Evolutionary conservation across 2,329 filamentous ascomycete genomes (phyloP).

Genomic region (Fusarium haematococcum): DNA sequence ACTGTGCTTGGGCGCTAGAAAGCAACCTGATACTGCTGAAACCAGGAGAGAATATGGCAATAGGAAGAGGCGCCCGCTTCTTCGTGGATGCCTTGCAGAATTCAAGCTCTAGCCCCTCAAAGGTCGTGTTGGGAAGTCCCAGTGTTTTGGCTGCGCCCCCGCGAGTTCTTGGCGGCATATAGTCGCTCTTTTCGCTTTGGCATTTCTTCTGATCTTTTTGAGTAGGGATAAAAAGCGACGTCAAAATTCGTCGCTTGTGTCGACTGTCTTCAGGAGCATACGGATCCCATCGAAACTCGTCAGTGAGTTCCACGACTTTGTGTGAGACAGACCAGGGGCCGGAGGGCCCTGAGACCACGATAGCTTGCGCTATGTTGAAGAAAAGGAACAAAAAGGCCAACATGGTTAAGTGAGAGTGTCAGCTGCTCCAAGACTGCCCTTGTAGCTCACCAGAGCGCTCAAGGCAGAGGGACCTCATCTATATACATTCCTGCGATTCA

Average conservation of each 20-base stretch:
- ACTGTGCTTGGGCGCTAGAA: slow-evolving; percentile 54
- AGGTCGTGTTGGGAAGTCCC: slow-evolving; percentile 18
- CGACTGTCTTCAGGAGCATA: slow-evolving; percentile 24
- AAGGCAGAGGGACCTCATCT: neutral
- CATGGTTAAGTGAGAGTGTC: neutral
- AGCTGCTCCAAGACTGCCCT: neutral
- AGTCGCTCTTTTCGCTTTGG: slow-evolving; percentile 10
- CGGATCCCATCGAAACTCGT: slow-evolving; percentile 33
- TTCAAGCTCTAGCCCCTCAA: slow-evolving; percentile 23
- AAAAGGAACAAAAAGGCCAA: slow-evolving; percentile 4
- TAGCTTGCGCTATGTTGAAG: slow-evolving; percentile 9
- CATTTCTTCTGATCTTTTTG: slow-evolving; percentile 1
- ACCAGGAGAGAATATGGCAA: slow-evolving; percentile 57
- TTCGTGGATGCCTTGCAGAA: slow-evolving; percentile 28
- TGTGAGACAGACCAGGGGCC: slow-evolving; percentile 21
- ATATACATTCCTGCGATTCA: neutral
- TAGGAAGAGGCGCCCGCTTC: slow-evolving; percentile 32
- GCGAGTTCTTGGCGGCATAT: slow-evolving; percentile 28
- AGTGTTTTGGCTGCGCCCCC: neutral
- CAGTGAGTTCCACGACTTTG: slow-evolving; percentile 29
- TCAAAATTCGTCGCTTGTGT: slow-evolving; percentile 28
- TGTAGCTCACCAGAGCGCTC: neutral
- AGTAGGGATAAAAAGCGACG: slow-evolving; percentile 24
- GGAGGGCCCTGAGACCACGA: slow-evolving; percentile 13
- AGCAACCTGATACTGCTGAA: slow-evolving; percentile 52